phyloP scores from a whole-genome alignment of 345 rosid genomes.

The Reutealis trisperma region DNA sequence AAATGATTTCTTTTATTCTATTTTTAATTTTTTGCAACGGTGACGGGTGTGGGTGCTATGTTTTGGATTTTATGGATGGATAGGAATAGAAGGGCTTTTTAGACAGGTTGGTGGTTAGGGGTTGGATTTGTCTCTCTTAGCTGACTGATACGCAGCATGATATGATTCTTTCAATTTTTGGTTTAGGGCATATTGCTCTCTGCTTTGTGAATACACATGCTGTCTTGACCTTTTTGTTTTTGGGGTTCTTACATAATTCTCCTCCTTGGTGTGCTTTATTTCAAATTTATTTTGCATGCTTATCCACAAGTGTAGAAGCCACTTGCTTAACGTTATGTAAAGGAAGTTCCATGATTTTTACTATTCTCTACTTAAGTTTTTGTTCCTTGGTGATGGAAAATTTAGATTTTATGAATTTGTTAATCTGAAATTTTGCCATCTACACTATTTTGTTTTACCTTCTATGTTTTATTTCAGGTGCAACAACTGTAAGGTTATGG shows the following conservation, averaged over 20 bases:
- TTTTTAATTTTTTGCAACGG: no score
- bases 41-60: no score
- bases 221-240: background rate
- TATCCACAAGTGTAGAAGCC: background rate
- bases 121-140: background rate
- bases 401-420: background rate
- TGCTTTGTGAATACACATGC: background rate
- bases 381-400: background rate
- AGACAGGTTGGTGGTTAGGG: background rate
- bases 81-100: background rate
- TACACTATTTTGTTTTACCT: slow-evolving; percentile 10
- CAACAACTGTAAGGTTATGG: slow-evolving; percentile 60
- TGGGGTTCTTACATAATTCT: background rate
- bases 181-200: background rate
- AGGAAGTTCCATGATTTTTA: background rate
- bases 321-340: background rate
- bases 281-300: background rate
- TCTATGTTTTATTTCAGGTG: slow-evolving; percentile 50
- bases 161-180: background rate
- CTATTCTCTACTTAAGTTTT: background rate
- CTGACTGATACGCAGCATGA: background rate
- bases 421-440: background rate
- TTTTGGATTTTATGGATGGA: background rate
- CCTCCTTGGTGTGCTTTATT: background rate
- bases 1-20: background rate